Evolutionary conservation across 2,329 filamentous ascomycete genomes (phyloP).

Genomic region (Aspergillus puulaauensis): DNA sequence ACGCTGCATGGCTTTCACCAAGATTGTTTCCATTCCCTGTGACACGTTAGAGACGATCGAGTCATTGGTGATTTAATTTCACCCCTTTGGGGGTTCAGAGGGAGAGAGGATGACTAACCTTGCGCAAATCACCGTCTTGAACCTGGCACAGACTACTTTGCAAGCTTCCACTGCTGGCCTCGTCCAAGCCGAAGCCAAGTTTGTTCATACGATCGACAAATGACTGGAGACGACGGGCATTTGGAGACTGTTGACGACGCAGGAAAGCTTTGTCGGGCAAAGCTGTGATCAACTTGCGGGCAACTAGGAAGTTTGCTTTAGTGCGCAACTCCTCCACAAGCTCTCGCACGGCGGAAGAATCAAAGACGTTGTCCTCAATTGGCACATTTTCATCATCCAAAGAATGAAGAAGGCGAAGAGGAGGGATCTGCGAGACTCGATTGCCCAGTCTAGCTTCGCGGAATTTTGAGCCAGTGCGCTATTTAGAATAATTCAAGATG

Average conservation of each 20-base stretch:
- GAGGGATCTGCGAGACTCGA: conserved; percentile 74
- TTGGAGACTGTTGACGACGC: conserved; percentile 81
- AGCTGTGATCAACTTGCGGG: conserved; percentile 74
- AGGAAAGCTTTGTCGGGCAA: conserved; percentile 91
- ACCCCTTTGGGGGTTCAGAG: background rate
- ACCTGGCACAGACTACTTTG: conserved; percentile 96
- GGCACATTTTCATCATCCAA: conserved; percentile 97
- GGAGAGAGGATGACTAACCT: conserved; percentile 46
- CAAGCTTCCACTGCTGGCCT: conserved; percentile 81
- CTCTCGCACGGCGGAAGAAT: conserved; percentile 84
- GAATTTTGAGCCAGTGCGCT: conserved; percentile 84
- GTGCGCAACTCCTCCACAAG: conserved; percentile 93
- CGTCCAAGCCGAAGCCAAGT: conserved; percentile 86
- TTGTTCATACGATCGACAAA: conserved; percentile 92
- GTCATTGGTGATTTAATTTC: background rate
- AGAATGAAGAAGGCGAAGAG: conserved; percentile 86
- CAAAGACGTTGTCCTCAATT: conserved; percentile 93
- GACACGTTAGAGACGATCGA: background rate
- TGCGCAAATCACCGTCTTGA: conserved; percentile 82
- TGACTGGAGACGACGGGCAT: conserved; percentile 81
- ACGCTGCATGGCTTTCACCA: conserved; percentile 93
- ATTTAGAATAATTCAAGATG: conserved; percentile 8
- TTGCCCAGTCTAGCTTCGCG: conserved; percentile 82
- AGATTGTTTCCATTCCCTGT: conserved; percentile 87
- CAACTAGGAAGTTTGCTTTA: conserved; percentile 87